phyloP scores from a whole-genome alignment of 805 yeast species.

The Kuraishia piskuri region DNA sequence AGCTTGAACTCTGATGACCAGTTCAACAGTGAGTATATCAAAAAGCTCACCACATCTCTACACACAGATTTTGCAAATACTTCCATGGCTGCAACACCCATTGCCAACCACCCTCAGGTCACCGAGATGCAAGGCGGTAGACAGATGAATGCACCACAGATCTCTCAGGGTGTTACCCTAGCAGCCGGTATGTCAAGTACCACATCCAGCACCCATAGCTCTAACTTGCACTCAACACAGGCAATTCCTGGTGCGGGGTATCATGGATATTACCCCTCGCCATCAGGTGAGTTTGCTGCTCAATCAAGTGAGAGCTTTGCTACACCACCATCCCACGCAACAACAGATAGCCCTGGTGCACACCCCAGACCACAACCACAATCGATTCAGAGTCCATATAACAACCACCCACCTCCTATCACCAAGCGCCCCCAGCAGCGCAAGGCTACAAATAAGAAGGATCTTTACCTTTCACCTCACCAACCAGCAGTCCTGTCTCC shows the following conservation, averaged over 20 bases:
- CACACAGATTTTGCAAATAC: conserved; percentile 8
- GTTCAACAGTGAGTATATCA: conserved; percentile 11
- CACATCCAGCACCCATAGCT: neutral
- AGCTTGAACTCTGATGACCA: conserved; percentile 12
- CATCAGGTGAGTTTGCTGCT: neutral
- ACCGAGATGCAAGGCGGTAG: neutral
- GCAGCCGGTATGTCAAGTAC: neutral
- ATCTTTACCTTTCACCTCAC: neutral
- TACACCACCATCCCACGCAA: neutral
- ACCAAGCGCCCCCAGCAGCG: neutral
- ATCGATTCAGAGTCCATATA: no score
- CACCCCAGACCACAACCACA: neutral
- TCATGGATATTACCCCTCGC: neutral
- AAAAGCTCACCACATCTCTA: conserved; percentile 14
- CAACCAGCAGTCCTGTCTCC: neutral
- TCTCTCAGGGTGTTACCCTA: neutral
- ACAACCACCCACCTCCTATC: neutral
- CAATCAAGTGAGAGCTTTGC: neutral
- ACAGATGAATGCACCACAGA: neutral
- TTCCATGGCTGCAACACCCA: conserved; percentile 5
- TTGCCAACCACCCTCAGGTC: neutral
- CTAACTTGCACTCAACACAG: neutral
- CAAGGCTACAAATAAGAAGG: neutral
- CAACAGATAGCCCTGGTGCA: neutral
- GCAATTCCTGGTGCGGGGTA: neutral